These are phyloP conservation scores for Patellaria atrata DNA, from an alignment of 495 filamentous ascomycete genomes.

Conservation along the genomic window DNA sequence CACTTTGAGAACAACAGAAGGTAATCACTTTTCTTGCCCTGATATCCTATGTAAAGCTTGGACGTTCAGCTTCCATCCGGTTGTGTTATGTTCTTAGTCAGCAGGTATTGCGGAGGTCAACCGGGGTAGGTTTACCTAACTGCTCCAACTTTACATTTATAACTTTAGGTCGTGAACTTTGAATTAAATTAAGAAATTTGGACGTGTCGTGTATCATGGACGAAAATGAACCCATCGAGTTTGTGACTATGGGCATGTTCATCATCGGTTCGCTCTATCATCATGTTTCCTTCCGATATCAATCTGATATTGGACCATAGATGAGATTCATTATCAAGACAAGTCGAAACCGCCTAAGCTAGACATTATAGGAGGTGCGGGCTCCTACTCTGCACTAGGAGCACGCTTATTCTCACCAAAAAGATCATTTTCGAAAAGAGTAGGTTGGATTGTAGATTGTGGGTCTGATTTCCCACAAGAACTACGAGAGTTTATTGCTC, in stretches of 20 bases:
- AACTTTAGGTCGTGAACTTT: too few species aligned
- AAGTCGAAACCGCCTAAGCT: conserved; percentile 44
- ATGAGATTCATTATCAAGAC: conserved; percentile 78
- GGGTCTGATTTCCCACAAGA: conserved; percentile 70
- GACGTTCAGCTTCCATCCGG: too few species aligned
- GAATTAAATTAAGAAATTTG: too few species aligned
- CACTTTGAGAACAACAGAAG: too few species aligned
- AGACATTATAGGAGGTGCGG: conserved; percentile 74
- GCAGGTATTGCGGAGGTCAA: too few species aligned
- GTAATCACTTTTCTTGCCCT: too few species aligned
- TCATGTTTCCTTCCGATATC: conserved; percentile 3
- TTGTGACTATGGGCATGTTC: conserved; percentile 89
- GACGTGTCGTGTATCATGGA: conserved; percentile 37
- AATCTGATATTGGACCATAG: conserved; percentile 31
- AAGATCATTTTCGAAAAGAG: conserved; percentile 30
- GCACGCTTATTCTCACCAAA: conserved; percentile 71
- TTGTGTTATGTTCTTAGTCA: too few species aligned
- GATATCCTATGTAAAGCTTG: too few species aligned
- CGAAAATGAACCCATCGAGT: conserved; percentile 24
- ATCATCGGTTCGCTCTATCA: conserved; percentile 56
- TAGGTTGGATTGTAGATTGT: conserved; percentile 85
- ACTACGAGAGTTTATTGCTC: conserved; percentile 44
- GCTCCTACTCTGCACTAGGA: conserved; percentile 71
- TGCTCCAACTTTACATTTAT: too few species aligned
- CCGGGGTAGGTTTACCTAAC: too few species aligned